These are phyloP conservation scores for Nicotiana tabacum DNA, from an alignment of 257 asterid species.

Conservation along the genomic window DNA sequence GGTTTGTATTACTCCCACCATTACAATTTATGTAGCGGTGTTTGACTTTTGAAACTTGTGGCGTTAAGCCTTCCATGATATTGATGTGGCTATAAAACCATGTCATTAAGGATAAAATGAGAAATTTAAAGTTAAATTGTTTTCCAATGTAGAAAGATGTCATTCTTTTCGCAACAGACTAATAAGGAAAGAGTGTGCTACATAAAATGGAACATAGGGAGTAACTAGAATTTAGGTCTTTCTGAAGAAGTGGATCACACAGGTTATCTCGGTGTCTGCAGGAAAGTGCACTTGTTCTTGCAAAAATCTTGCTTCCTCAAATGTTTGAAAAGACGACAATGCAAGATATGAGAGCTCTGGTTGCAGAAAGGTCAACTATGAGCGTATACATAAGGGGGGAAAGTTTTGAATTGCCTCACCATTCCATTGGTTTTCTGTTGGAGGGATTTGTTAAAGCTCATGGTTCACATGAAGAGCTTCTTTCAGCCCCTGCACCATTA, in stretches of 20 bases:
- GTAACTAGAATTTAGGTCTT: not conserved
- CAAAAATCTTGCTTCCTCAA: constrained; percentile 79
- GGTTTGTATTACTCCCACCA: not conserved
- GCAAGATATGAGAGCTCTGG: constrained; percentile 76
- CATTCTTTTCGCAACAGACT: not conserved
- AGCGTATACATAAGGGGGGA: constrained; percentile 67
- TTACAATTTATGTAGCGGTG: not conserved
- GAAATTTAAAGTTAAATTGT: not conserved
- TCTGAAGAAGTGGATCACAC: not conserved
- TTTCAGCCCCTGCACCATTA: constrained; percentile 66
- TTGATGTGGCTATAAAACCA: not conserved
- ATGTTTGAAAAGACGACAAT: constrained; percentile 63
- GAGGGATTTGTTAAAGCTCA: constrained; percentile 75
- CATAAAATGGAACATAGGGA: not conserved
- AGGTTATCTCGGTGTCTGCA: constrained; percentile 28
- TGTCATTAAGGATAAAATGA: not conserved
- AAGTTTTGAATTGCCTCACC: constrained; percentile 69
- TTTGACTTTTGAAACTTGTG: not conserved
- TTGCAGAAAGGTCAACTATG: constrained; percentile 68
- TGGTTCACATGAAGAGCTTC: constrained; percentile 53
- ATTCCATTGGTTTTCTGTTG: constrained; percentile 71
- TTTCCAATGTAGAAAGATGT: not conserved
- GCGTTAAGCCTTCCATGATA: not conserved
- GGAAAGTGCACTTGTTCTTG: constrained; percentile 78
- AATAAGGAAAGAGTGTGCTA: not conserved